Percentiles rank a stretch among this genome's conserved stretches.
Conservation (phyloP, 306 rosid genomes). For the Rosa lucieae region DNA sequence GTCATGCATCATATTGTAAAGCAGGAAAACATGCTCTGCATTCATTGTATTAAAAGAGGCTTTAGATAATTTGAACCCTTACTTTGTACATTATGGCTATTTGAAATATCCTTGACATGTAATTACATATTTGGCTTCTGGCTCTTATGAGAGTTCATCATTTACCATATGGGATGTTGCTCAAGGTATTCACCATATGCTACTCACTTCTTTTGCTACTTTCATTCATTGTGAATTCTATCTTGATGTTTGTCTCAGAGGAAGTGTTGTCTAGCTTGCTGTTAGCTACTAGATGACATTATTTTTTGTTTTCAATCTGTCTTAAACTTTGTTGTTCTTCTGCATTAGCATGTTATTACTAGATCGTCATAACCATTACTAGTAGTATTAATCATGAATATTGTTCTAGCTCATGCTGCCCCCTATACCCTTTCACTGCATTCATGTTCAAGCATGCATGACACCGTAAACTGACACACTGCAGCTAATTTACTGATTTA, state of each 20-base stretch:
- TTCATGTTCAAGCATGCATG: not conserved
- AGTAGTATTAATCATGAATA: not conserved
- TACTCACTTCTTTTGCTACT: not conserved
- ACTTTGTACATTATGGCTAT: not conserved
- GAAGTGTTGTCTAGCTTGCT: constrained; percentile 17
- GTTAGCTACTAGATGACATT: not conserved
- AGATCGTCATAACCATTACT: not conserved
- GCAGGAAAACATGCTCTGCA: not conserved
- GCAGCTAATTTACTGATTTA: not conserved
- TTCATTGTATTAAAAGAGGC: not conserved
- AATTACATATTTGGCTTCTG: constrained; percentile 81
- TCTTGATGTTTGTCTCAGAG: not conserved
- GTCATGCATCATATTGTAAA: not conserved
- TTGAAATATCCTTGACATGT: constrained; percentile 46
- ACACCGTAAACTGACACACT: not conserved
- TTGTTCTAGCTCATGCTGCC: not conserved
- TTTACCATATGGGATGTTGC: constrained; percentile 95
- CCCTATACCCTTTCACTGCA: not conserved
- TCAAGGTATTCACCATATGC: constrained; percentile 56
- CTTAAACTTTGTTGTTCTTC: not conserved
- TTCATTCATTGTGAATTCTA: not conserved
- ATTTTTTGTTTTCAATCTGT: not conserved
- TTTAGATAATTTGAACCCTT: not conserved
- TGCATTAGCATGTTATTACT: not conserved
- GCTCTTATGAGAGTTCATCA: constrained; percentile 80